These are phyloP conservation scores for Raddia distichophylla DNA, from an alignment of 176 grass and related monocot genomes.

Conservation along the genomic window DNA sequence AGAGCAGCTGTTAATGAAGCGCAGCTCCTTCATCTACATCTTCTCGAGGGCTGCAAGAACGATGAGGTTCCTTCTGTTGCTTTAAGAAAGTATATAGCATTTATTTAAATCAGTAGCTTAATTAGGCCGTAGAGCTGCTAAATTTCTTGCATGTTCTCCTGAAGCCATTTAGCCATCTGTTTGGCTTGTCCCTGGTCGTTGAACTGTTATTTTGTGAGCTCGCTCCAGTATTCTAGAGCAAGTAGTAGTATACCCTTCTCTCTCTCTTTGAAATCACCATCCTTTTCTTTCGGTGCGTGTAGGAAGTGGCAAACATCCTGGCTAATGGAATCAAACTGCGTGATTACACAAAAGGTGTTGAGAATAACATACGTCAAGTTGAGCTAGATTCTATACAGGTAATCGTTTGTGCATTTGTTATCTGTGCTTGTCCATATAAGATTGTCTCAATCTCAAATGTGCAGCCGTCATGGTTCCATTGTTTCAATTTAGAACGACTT, in stretches of 20 bases:
- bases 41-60: constrained; percentile 63
- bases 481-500: too few species aligned
- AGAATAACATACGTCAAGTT: constrained; percentile 85
- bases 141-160: neutral
- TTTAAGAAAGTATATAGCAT: neutral
- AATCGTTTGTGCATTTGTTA: neutral
- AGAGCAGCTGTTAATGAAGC: constrained; percentile 59
- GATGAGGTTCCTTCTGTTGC: constrained; percentile 53
- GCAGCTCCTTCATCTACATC: constrained; percentile 67
- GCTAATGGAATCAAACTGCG: too few species aligned
- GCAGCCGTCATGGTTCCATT: too few species aligned
- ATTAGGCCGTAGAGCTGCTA: neutral
- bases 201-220: constrained; percentile 19
- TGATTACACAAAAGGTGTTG: too few species aligned
- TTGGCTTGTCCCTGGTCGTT: neutral
- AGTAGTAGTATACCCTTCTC: too few species aligned
- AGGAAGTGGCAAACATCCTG: too few species aligned
- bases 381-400: constrained; percentile 99
- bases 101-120: constrained; percentile 6
- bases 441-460: constrained; percentile 5
- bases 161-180: neutral
- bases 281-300: too few species aligned
- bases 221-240: too few species aligned
- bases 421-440: constrained; percentile 21
- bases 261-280: too few species aligned